Evolutionary conservation across 2,329 filamentous ascomycete genomes (phyloP), one percentile per base, ranked within the genome.

Genomic region (Penicillium sp.): DNA sequence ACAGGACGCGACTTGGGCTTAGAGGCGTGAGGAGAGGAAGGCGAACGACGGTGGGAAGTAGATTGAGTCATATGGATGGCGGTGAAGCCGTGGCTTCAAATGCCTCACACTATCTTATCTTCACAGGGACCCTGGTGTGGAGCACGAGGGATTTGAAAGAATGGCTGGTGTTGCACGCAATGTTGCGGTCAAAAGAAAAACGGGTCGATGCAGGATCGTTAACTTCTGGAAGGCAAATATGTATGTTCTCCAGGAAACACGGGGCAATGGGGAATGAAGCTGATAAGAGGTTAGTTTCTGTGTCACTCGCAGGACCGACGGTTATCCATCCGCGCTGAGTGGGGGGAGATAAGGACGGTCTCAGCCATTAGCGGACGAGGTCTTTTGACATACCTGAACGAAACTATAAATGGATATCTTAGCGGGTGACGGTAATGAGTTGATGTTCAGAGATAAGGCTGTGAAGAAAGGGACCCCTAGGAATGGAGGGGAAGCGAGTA

Each of bases 11-110:
- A 47, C 53, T 64, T 71, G 42, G 63, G 30, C 52, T 70, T 72
- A 31, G 63, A 58, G 31, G 60, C 53, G 67, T 67, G 63, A 44
- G 69, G 57, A 53, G 63, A 62, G 41, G 67, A 69, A 58, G 61
- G 60, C 40, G 64, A 61, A 51, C 68, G 69, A 49, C 69, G 68
- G 51, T 72, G 69, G 48, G 54, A 57, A 50, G 56, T 53, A 31
- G 53, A 51, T 65, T 71, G 68, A 69, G 68, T 70, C 66, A 69
- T 70, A 42, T 50, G 46, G 61, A 63, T 68, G 65, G 69, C 69
- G 69, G 69, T 71, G 69, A 66, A 64, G 56, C 54, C 49, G 24
- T 30, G 48, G 49, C 60, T 54, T 65, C 25, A 62, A 62, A 63
- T 63, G 55, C 53, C 60, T 60, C 50, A 52, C 20, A 18, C 51